Conservation (phyloP, 1,284 basidiomycete genomes). For the Moniliophthora roreri region DNA sequence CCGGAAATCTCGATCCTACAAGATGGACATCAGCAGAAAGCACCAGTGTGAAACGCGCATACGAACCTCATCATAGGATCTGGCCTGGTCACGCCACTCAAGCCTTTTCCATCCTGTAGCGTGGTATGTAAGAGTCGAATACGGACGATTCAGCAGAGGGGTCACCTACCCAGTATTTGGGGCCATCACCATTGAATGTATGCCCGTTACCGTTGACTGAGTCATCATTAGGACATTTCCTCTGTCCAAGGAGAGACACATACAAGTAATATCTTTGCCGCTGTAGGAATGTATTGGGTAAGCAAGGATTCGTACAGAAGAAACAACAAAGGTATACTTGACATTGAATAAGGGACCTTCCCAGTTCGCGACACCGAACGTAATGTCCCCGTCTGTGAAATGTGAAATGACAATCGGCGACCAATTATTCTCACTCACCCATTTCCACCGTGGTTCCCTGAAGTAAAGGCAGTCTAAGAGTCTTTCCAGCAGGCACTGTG, state of each 20-base stretch:
- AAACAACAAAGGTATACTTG: constrained; percentile 21
- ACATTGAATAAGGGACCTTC: constrained; percentile 43
- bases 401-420: background rate
- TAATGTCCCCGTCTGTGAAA: constrained; percentile 41
- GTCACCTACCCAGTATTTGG: constrained; percentile 40
- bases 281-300: background rate
- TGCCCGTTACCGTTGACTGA: constrained; percentile 42
- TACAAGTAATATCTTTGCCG: constrained; percentile 4
- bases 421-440: constrained; percentile 27
- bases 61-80: constrained; percentile 49
- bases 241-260: background rate
- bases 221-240: background rate
- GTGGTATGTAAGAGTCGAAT: too few relatives aligned
- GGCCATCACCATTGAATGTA: constrained; percentile 45
- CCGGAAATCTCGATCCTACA: constrained; percentile 55
- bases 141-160: too few relatives aligned
- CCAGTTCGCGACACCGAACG: constrained; percentile 44
- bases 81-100: constrained; percentile 38
- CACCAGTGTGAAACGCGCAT: background rate
- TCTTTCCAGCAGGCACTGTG: constrained; percentile 45
- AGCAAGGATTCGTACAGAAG: background rate
- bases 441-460: constrained; percentile 47
- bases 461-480: constrained; percentile 36
- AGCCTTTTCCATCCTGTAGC: constrained; percentile 38
- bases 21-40: constrained; percentile 5